Base-by-base conservation (phyloP, 108 stramenopile genomes). In the Pseudonitzschia delicatissima region DNA sequence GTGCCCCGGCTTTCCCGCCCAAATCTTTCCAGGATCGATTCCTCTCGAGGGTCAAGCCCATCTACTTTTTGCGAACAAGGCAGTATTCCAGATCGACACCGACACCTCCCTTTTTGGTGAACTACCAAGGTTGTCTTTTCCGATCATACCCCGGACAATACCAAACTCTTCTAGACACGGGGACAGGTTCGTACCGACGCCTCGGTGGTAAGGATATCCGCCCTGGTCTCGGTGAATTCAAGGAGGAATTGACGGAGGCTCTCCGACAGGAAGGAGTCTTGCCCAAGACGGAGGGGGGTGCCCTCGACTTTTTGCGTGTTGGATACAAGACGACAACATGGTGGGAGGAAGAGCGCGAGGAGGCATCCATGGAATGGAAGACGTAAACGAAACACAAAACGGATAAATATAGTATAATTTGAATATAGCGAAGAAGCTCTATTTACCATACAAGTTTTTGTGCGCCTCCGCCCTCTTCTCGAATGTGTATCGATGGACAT, bases 51-150 rank as follows among this genome's bases (percentile, higher is more conserved):
- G 85, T 94, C 66, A 93, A 94, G 64, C 95, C 96, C 0, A 85
- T 87, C 23, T 97, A 97, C 72, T 92, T 90, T 62, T 71, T 97
- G 45, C 90, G 95, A 20, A 94, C 96, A n/a, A 80, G 95, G 23
- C 90, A 93, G 61, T 97, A 96, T 79, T 84, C 88, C 32, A 81
- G 92, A 57, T 82, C 80, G 18, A 85, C 84, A 3, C 68, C 82
- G 26, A 80, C 78, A 40, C 95, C 95, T 33, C 96, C 96, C 7
- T 97, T 94, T 75, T 77, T 97, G 31, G 68, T 97, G 37, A 97
- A 96, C 64, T 97, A 88, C 77, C 95, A 96, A 64, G 96, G 96
- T 45, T 93, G 93, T 40, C 64, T 96, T 45, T 97, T 97, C 74
- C 88, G 96, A 18, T 74, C 88, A 40, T 97, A 97, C 77, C 96